A percentile compares a stretch with the other conserved stretches of the same genome.
Conservation (phyloP, 2,329 filamentous ascomycete species). For the Orbilia javanica region DNA sequence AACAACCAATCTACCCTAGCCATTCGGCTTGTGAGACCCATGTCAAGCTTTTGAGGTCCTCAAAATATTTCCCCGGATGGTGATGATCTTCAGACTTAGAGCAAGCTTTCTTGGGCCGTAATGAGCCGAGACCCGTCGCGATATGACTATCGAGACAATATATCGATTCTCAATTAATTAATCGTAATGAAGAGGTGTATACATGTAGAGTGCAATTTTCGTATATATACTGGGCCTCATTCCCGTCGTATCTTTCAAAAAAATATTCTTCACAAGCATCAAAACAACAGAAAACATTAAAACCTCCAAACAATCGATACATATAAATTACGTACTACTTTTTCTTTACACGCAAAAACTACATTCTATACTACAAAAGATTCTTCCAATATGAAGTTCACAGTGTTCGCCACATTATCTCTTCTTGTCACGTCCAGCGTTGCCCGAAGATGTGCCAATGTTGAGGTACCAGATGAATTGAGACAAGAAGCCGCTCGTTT, state of each 20-base stretch:
- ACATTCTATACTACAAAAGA: not conserved
- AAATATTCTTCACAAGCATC: not conserved
- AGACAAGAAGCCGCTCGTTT: conserved; percentile 16
- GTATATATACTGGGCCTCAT: conserved; percentile 6
- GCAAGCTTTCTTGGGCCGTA: not conserved
- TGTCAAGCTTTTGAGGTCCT: not conserved
- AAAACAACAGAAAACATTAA: not conserved
- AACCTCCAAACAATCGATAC: not conserved
- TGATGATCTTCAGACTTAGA: conserved; percentile 2
- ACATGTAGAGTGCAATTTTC: too few species aligned
- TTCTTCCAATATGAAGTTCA: conserved; percentile 16
- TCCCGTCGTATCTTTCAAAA: not conserved
- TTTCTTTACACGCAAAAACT: not conserved
- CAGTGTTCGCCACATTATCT: not conserved
- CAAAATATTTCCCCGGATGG: conserved; percentile 32
- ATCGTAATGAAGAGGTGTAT: not conserved
- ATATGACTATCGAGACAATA: not conserved
- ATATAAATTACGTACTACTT: not conserved
- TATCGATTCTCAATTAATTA: not conserved
- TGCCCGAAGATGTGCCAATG: conserved; percentile 22
- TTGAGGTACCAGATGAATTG: conserved; percentile 20
- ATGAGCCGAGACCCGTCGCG: not conserved
- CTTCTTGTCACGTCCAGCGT: not conserved
- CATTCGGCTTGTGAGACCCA: not conserved
- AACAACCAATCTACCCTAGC: conserved; percentile 7